These are phyloP conservation scores for Naumovozyma dairenensis DNA, from an alignment of 805 yeast genomes.

Conservation along the genomic window DNA sequence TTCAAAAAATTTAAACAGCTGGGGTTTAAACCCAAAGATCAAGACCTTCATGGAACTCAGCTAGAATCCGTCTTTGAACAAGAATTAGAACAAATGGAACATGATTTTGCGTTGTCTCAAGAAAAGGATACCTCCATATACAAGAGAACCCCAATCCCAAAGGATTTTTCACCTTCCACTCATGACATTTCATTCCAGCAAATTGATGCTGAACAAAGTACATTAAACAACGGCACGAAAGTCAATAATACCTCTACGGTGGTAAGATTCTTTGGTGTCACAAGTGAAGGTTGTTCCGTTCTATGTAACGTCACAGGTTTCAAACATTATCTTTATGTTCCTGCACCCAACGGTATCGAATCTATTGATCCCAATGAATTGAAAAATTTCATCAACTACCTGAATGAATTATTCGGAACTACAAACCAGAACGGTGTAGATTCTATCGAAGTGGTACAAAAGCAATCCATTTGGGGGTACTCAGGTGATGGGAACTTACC, in stretches of 20 bases:
- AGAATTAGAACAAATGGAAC: constrained; percentile 26
- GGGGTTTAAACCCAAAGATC: constrained; percentile 23
- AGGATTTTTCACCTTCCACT: constrained; percentile 37
- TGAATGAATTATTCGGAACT: constrained; percentile 38
- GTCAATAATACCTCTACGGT: constrained; percentile 37
- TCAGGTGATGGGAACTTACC: constrained; percentile 69
- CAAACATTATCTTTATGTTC: constrained; percentile 81
- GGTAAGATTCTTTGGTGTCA: constrained; percentile 87
- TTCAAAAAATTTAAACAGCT: constrained; percentile 24
- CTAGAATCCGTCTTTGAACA: constrained; percentile 22
- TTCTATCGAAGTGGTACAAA: constrained; percentile 52
- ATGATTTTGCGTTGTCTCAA: constrained; percentile 19
- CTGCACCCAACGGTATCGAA: constrained; percentile 65
- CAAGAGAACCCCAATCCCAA: constrained; percentile 51
- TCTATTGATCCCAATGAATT: constrained; percentile 24
- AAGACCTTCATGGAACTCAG: constrained; percentile 17
- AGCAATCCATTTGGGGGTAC: constrained; percentile 92
- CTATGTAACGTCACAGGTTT: constrained; percentile 86
- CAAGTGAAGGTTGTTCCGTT: constrained; percentile 78
- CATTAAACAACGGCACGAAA: constrained; percentile 33
- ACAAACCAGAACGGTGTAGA: constrained; percentile 57
- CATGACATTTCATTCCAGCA: constrained; percentile 74
- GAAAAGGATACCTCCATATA: constrained; percentile 30
- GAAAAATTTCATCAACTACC: constrained; percentile 34
- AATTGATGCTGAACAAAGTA: constrained; percentile 84